These are phyloP conservation scores for Paraphoma sp. DNA, from an alignment of 2,329 filamentous ascomycete genomes.

Conservation along the genomic window DNA sequence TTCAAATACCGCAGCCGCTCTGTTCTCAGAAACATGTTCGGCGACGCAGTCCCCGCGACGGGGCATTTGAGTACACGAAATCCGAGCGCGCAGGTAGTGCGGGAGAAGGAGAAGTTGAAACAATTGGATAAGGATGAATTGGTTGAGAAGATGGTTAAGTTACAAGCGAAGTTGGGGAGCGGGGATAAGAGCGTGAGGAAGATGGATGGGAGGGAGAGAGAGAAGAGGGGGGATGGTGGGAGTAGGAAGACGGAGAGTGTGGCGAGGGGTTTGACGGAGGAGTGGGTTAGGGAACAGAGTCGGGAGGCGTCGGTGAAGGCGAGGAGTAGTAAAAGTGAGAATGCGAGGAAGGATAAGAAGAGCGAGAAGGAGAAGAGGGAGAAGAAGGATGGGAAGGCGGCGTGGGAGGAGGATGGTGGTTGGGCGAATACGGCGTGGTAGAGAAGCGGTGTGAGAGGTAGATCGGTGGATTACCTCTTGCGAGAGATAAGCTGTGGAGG, in stretches of 20 bases:
- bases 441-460: not conserved
- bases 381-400: not conserved
- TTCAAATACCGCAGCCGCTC: constrained; percentile 53
- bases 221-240: not conserved
- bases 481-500: too few species aligned
- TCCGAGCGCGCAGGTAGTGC: not conserved
- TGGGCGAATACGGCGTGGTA: not conserved
- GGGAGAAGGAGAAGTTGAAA: constrained; percentile 24
- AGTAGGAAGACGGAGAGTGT: constrained; percentile 10
- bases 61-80: not conserved
- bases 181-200: constrained; percentile 12
- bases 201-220: not conserved
- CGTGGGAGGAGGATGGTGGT: not conserved
- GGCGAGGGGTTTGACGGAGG: constrained; percentile 19
- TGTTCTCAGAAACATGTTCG: constrained; percentile 45
- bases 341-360: not conserved
- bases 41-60: not conserved
- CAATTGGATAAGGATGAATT: constrained; percentile 32
- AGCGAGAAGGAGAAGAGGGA: not conserved
- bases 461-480: too few species aligned
- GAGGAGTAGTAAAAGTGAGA: not conserved
- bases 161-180: constrained; percentile 31
- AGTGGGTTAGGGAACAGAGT: constrained; percentile 30
- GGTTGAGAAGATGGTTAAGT: constrained; percentile 16
- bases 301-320: constrained; percentile 9